Base-by-base conservation (phyloP, 2,329 filamentous ascomycete genomes). In the Cordyceps tenuipes region DNA sequence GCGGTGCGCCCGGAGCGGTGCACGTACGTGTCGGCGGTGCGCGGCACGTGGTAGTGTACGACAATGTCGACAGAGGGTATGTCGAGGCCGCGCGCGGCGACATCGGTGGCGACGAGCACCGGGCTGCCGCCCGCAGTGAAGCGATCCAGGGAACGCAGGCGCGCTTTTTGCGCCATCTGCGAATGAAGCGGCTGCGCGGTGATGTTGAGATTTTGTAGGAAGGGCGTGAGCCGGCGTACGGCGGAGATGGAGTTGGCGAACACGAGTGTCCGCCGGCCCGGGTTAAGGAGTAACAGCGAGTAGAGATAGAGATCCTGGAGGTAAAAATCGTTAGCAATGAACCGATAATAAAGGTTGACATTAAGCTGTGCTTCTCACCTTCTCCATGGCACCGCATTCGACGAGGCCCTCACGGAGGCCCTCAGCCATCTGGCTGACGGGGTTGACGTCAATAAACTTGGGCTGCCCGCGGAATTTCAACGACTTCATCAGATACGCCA, bases 171-270 rank as follows among this genome's bases (percentile, higher is more conserved):
- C 1, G 86, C 82, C 94, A 99, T 97, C 64, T 91, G 89, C 0
- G 91, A 97, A 73, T 99, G 94, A 0, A 99, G 78, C 0, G 89
- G 85, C 12, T 90, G 78, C 1, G 87, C 88, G 2, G 87, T 85
- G 9, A 97, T 79, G 63, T 87, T 83, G 55, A 99, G 84, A 65
- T 90, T 90, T 66, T 93, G 85, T 1, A 99, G 82, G 69, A 97
- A 83, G 0, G 93, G 90, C 0, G 88, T 86, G 13, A 99, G 79
- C 43, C 94, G 90, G 49, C 91, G 88, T 56, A 96, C 93, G 3
- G 93, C 89, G 57, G 89, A 90, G 72, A 99, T 97, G 49, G 92
- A 96, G 76, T 99, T 99, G 31, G 92, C 91, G 72, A 99, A 99
- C 52, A 99, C 85, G 3, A 99, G 79, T 0, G 90, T 91, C 36